Evolutionary conservation across 495 filamentous ascomycete genomes (phyloP).

Genomic region (Xanthoparmelia taractica): DNA sequence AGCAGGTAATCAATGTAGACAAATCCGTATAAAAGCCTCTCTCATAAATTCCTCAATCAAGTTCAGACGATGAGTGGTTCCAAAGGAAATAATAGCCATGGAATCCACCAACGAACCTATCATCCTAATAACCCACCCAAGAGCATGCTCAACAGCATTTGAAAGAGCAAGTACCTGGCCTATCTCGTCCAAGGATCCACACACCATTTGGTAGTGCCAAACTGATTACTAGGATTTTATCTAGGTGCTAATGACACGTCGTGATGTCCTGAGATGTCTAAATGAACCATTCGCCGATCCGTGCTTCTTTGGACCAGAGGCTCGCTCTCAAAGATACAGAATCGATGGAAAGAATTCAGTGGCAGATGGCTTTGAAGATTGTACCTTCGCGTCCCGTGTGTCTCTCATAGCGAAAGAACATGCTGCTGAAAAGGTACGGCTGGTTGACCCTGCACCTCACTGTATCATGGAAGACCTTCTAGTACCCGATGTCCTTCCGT

Average conservation of each 20-base stretch:
- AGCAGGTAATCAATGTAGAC: too few species aligned
- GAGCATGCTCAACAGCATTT: conserved; percentile 16
- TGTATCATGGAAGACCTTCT: too few species aligned
- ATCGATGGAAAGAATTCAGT: background rate
- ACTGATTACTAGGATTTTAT: background rate
- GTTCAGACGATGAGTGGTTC: too few species aligned
- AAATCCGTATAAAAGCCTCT: too few species aligned
- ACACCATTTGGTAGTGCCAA: too few species aligned
- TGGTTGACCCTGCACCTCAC: too few species aligned
- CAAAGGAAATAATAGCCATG: too few species aligned
- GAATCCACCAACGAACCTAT: too few species aligned
- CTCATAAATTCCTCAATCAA: too few species aligned
- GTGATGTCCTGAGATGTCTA: conserved; percentile 1
- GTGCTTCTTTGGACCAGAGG: conserved; percentile 18
- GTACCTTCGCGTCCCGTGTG: too few species aligned
- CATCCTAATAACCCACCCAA: conserved; percentile 11
- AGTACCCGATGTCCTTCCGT: background rate
- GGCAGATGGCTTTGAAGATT: conserved; percentile 11
- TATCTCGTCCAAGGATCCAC: background rate
- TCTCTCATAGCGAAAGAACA: too few species aligned
- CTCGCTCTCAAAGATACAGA: conserved; percentile 4
- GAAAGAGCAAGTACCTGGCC: conserved; percentile 8
- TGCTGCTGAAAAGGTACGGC: too few species aligned
- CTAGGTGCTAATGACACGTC: conserved; percentile 10
- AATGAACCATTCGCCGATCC: conserved; percentile 20